Base-by-base conservation (phyloP, 129 eudicot species). In the Escallonia rubra region DNA sequence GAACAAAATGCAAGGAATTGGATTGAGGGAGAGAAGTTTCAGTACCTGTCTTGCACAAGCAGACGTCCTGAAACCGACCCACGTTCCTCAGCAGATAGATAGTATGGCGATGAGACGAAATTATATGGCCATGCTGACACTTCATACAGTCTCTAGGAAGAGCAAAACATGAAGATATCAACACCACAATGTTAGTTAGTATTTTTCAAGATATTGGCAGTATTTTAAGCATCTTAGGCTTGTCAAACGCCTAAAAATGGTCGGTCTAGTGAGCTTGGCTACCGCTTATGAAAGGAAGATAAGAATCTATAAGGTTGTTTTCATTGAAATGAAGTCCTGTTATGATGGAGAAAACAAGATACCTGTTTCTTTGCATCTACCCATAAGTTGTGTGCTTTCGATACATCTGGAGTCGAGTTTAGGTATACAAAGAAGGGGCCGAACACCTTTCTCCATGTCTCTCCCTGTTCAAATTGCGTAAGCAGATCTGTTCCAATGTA, bases 331-430 rank as follows among this genome's bases (percentile, higher is more conserved):
- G 34, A 23, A 23, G 34, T 23, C 50, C 6, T 54, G 34, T 7
- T 3, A 7, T 11, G 14, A 59, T 44, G 11, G 12, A 42, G 59
- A n/a, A 7, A 7, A 51, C 43, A 2, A 3, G 38, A 7, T 10
- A 77, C 86, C 86, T 81, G 86, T 7, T 66, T 77, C 58, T 81
- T 81, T 4, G 86, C 86, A 34, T 81, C 86, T 43, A n/a, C n/a
- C 86, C 82, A 81, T 57, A 77, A 50, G 55, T 65, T 65, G 65
- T 65, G 13, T 16, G 86, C 82, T 61, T 81, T 70, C 50, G 79
- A 73, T 49, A 66, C 71, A 69, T 77, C 74, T 8, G 65, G 39
- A 41, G 77, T 70, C 41, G 79, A 57, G 41, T 83, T 83, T 41
- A 83, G 69, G 70, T 83, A 76, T 3, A 79, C 74, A 54, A 71